phyloP scores from a whole-genome alignment of 306 rosid genomes.

The Gynostemma pentaphyllum region DNA sequence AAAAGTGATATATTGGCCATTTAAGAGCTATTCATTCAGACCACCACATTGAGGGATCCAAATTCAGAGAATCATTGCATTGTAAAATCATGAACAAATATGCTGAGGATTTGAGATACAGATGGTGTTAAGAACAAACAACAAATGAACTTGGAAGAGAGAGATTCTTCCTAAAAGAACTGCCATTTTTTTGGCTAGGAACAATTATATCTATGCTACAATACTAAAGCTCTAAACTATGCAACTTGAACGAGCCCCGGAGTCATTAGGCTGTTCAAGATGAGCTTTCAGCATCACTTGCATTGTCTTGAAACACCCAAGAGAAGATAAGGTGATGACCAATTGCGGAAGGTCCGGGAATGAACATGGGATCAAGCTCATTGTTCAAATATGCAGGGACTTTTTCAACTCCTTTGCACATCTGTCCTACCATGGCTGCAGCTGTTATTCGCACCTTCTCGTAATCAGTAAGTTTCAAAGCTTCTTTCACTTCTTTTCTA shows the following conservation, averaged over 20 bases:
- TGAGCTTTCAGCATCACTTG: background rate
- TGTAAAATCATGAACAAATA: background rate
- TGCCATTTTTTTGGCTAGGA: background rate
- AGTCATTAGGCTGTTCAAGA: background rate
- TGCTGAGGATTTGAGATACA: background rate
- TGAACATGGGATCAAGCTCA: conserved; percentile 56
- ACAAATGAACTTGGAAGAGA: background rate
- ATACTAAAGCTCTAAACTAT: background rate
- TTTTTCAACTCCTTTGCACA: conserved; percentile 62
- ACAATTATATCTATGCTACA: background rate
- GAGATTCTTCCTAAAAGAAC: background rate
- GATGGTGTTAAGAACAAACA: background rate
- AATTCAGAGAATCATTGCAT: background rate
- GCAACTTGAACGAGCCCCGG: background rate
- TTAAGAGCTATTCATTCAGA: no score
- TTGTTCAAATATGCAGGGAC: conserved; percentile 51
- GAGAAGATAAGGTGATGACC: conserved; percentile 77
- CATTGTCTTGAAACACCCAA: conserved; percentile 53
- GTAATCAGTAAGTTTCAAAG: conserved; percentile 55
- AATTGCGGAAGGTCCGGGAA: conserved; percentile 85
- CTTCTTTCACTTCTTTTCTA: conserved; percentile 65
- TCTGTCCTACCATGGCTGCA: conserved; percentile 53
- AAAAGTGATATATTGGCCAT: no score
- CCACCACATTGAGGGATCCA: background rate
- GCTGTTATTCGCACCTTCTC: conserved; percentile 61